Evolutionary conservation across 2,329 filamentous ascomycete genomes (phyloP), one percentile per base, ranked within the genome.

Genomic region (Gaeumannomyces tritici): DNA sequence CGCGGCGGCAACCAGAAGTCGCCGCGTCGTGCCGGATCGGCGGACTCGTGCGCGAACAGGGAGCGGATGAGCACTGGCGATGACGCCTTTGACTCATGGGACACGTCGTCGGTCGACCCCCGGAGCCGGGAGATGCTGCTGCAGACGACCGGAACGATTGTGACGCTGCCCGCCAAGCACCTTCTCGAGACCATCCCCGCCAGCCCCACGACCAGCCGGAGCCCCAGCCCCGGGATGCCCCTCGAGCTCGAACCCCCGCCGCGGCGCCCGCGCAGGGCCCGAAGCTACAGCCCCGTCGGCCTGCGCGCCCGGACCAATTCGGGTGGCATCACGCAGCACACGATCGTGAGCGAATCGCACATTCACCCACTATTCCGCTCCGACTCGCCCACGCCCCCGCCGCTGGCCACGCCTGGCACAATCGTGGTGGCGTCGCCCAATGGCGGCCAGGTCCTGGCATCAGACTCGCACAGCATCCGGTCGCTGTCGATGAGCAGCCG

Each of bases 351-450:
- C 68, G 88, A 92, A 71, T 79, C 85, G 4, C 85, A 91, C 69
- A 91, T 92, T 57, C 89, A 93, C 71, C 89, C 89, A 11, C 80
- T 93, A 3, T 92, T 93, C 76, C 82, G 89, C 64, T 87, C 86
- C 7, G 88, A 90, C 70, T 89, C 85, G 55, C 87, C 87, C 0
- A 81, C 79, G 1, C 86, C 88, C 1, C 84, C 89, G 0, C 74
- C 83, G 7, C 80, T 82, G 15, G 66, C 63, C 1, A 89, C 87
- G 0, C 86, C 88, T 0, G 87, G 88, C 0, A 93, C 89, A 0
- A 80, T 87, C 21, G 87, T 93, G 59, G 78, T 85, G 13, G 89
- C 89, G 0, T 86, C 89, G 3, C 89, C 89, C 0, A 82, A 86
- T 55, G 86, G 86, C 3, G 89, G 85, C 4, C 83, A 87, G 66